These are phyloP conservation scores for Bodo saltans DNA, from an alignment of 78 protist genomes.

Conservation along the genomic window DNA sequence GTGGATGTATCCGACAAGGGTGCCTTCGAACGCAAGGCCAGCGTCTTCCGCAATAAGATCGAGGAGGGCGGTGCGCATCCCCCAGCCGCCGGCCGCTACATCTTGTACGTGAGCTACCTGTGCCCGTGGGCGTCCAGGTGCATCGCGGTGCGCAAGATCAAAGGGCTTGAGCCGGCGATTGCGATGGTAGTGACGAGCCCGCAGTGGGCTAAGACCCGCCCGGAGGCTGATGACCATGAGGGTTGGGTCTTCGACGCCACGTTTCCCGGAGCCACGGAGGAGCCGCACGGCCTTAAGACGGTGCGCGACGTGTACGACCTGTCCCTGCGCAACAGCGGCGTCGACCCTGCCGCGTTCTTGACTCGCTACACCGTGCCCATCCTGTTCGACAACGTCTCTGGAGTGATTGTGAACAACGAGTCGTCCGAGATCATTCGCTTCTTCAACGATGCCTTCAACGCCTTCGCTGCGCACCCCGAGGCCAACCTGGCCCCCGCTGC, in stretches of 20 bases:
- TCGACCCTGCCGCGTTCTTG: slow-evolving; percentile 1
- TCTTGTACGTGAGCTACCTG: slow-evolving; percentile 54
- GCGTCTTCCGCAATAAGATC: slow-evolving; percentile 11
- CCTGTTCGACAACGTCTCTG: slow-evolving; percentile 62
- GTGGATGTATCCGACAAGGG: slow-evolving; percentile 28
- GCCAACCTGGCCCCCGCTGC: slow-evolving; percentile 66
- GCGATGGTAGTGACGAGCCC: slow-evolving; percentile 44
- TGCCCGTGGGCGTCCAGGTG: slow-evolving; percentile 78
- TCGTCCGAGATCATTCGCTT: slow-evolving; percentile 70
- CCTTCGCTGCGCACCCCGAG: slow-evolving; percentile 38
- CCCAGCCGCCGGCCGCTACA: slow-evolving; percentile 60
- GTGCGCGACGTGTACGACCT: slow-evolving; percentile 33
- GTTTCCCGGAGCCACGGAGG: background rate
- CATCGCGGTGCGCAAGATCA: slow-evolving; percentile 32
- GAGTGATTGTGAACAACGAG: slow-evolving; percentile 79
- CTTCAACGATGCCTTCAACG: slow-evolving; percentile 66
- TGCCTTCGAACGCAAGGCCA: slow-evolving; percentile 26
- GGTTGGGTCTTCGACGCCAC: slow-evolving; percentile 26
- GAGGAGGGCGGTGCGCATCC: slow-evolving; percentile 17
- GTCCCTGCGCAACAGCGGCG: slow-evolving; percentile 34
- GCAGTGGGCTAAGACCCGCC: slow-evolving; percentile 3
- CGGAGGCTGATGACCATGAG: background rate
- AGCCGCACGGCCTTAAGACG: slow-evolving; percentile 32
- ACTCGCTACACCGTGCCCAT: slow-evolving; percentile 71
- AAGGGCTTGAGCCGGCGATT: slow-evolving; percentile 68